Percentiles rank a stretch among this genome's conserved stretches.
Evolutionary conservation across 1,284 basidiomycete genomes (phyloP).

Genomic region (Heliocybe sulcata): DNA sequence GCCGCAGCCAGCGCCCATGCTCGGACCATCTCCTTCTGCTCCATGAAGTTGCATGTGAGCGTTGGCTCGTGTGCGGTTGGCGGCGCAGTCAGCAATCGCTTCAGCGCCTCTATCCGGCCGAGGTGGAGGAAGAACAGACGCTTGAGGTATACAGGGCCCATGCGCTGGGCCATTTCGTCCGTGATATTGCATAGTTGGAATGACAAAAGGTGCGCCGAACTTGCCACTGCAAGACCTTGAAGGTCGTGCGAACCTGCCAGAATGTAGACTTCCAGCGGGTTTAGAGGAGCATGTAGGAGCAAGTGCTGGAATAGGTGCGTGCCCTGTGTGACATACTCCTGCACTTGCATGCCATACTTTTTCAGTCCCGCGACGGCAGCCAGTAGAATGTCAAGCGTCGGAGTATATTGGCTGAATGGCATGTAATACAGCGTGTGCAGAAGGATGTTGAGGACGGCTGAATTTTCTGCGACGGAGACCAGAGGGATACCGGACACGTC

Average conservation of each 20-base stretch:
- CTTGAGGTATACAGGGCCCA: constrained; percentile 30
- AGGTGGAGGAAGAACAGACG: constrained; percentile 32
- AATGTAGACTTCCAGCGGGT: constrained; percentile 27
- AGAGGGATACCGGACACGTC: constrained; percentile 12
- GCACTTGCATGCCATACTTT: constrained; percentile 22
- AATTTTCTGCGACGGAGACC: constrained; percentile 22
- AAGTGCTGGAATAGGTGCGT: constrained; percentile 22
- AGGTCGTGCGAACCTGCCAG: constrained; percentile 26
- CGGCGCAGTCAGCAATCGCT: constrained; percentile 28
- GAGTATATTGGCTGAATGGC: constrained; percentile 26
- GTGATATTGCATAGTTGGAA: constrained; percentile 23
- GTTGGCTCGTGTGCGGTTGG: constrained; percentile 29
- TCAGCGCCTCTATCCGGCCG: constrained; percentile 30
- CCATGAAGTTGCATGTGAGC: constrained; percentile 24
- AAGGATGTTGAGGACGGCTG: constrained; percentile 27
- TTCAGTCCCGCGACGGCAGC: constrained; percentile 22
- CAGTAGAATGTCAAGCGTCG: constrained; percentile 21
- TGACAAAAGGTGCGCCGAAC: constrained; percentile 27
- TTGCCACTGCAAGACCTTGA: constrained; percentile 26
- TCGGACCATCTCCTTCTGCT: constrained; percentile 31
- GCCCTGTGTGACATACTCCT: constrained; percentile 16
- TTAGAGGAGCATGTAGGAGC: constrained; percentile 24
- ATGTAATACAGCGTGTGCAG: constrained; percentile 28
- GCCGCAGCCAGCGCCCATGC: constrained; percentile 32
- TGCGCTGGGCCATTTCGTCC: constrained; percentile 24